Evolutionary conservation across 2,329 filamentous ascomycete genomes (phyloP).

Genomic region (Aspergillus sp.): DNA sequence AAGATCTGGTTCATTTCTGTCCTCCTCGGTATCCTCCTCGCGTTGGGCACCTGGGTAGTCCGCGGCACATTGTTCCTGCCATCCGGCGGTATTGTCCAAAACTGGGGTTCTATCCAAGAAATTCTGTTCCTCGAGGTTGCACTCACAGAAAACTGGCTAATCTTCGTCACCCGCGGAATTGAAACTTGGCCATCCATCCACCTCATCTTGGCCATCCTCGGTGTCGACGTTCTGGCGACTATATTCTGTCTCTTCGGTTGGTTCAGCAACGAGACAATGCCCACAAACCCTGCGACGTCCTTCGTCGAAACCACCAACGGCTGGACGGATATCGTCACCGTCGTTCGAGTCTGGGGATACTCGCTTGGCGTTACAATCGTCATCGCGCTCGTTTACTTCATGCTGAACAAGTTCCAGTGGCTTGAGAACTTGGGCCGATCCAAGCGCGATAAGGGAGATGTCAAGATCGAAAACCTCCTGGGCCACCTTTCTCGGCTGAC

Average conservation of each 20-base stretch:
- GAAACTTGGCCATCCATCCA: conserved; percentile 74
- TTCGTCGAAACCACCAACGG: conserved; percentile 48
- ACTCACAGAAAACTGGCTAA: conserved; percentile 92
- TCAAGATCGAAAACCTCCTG: conserved; percentile 53
- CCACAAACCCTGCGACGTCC: conserved; percentile 24
- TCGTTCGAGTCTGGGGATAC: conserved; percentile 53
- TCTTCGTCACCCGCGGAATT: conserved; percentile 87
- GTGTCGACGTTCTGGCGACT: conserved; percentile 70
- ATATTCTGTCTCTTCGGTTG: conserved; percentile 76
- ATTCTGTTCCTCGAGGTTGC: conserved; percentile 87
- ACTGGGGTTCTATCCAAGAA: conserved; percentile 72
- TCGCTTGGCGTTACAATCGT: conserved; percentile 53
- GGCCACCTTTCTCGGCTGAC: conserved; percentile 50
- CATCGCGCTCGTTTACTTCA: conserved; percentile 52
- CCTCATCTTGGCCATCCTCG: conserved; percentile 67
- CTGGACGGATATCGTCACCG: conserved; percentile 58
- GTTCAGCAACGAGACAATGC: conserved; percentile 58
- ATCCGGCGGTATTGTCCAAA: conserved; percentile 71
- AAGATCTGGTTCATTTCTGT: conserved; percentile 74
- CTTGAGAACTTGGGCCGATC: conserved; percentile 50
- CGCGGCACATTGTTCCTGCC: conserved; percentile 69
- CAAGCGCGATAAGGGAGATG: conserved; percentile 48
- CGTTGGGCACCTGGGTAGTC: conserved; percentile 71
- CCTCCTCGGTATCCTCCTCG: conserved; percentile 65
- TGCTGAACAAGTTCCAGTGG: conserved; percentile 46